Percentiles rank a stretch among this genome's conserved stretches.
Conservation (phyloP, 208 protist species). For the Trypanosoma scelopori region DNA sequence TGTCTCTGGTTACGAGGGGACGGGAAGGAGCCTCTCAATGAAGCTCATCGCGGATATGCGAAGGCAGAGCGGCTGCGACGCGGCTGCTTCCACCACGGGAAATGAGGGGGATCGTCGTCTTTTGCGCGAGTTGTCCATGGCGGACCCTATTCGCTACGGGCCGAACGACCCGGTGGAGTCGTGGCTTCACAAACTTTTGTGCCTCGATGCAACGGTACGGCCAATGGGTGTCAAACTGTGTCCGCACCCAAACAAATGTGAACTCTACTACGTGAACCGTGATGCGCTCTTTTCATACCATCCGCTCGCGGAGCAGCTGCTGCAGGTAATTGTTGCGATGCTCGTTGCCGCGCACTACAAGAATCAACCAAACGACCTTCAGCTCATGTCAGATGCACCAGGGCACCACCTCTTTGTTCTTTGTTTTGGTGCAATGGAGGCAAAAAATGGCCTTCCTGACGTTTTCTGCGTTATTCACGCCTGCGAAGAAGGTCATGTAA, state of each 20-base stretch:
- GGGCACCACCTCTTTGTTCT: slow-evolving; percentile 99
- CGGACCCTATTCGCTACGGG: slow-evolving; percentile 98
- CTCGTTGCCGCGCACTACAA: slow-evolving; percentile 98
- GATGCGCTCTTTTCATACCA: slow-evolving; percentile 99
- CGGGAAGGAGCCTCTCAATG: slow-evolving; percentile 98
- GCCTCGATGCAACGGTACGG: slow-evolving; percentile 93
- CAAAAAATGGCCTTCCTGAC: slow-evolving; percentile 87
- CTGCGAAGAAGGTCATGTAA: slow-evolving; percentile 96
- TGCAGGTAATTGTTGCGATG: slow-evolving; percentile 96
- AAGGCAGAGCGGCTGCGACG: slow-evolving; percentile 35
- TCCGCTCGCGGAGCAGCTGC: slow-evolving; percentile 88
- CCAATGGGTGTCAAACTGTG: slow-evolving; percentile 45
- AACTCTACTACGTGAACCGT: slow-evolving; percentile 98
- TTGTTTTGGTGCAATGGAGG: slow-evolving; percentile 69
- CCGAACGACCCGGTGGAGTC: slow-evolving; percentile 94
- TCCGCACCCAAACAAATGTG: slow-evolving; percentile 95
- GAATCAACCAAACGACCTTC: slow-evolving; percentile 99
- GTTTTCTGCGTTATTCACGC: slow-evolving; percentile 98
- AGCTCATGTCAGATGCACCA: slow-evolving; percentile 99
- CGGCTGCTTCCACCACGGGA: slow-evolving; percentile 9
- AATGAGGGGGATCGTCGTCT: slow-evolving; percentile 38
- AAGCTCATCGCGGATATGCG: slow-evolving; percentile 99
- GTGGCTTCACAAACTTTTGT: slow-evolving; percentile 99
- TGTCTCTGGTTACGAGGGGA: slow-evolving; percentile 99
- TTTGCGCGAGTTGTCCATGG: slow-evolving; percentile 94